Percentiles rank a stretch among this genome's conserved stretches.
Conservation (phyloP, 202 grass and related monocot species). For the Brachypodium distachyon region DNA sequence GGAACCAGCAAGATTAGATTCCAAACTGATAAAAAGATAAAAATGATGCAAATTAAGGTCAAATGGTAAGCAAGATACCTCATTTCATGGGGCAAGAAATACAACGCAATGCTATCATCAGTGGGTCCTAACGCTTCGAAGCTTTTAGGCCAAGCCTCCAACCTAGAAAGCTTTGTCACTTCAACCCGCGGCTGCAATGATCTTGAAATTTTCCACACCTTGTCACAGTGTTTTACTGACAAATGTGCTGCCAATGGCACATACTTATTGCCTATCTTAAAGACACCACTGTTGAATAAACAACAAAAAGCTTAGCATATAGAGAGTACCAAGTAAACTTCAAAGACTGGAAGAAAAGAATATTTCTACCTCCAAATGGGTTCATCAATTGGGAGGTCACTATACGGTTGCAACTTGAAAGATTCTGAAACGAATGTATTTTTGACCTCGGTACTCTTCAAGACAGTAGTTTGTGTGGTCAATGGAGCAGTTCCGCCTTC, state of each 20-base stretch:
- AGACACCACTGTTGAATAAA: slow-evolving; percentile 40
- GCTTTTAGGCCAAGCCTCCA: slow-evolving; percentile 41
- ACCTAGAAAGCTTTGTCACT: slow-evolving; percentile 36
- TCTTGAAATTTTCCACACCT: slow-evolving; percentile 23
- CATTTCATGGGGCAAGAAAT: slow-evolving; percentile 43
- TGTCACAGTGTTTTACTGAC: slow-evolving; percentile 44
- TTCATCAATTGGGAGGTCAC: slow-evolving; percentile 13
- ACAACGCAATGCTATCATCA: slow-evolving; percentile 39
- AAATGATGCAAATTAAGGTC: neutral
- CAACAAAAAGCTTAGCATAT: neutral
- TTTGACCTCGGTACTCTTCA: neutral
- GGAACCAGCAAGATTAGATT: neutral
- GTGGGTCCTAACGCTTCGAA: slow-evolving; percentile 25
- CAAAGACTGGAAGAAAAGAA: neutral
- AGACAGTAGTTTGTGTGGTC: neutral
- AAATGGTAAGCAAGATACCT: slow-evolving; percentile 19
- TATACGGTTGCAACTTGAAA: neutral
- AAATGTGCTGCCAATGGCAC: slow-evolving; percentile 33
- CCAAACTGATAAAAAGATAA: neutral
- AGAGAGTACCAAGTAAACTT: neutral
- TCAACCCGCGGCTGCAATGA: slow-evolving; percentile 22
- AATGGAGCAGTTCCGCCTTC: neutral
- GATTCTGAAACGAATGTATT: neutral
- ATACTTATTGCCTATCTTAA: slow-evolving; percentile 23
- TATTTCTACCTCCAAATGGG: slow-evolving; percentile 20